Evolutionary conservation across 208 protist species (phyloP).

Genomic region (Leishmania amazonensis): DNA sequence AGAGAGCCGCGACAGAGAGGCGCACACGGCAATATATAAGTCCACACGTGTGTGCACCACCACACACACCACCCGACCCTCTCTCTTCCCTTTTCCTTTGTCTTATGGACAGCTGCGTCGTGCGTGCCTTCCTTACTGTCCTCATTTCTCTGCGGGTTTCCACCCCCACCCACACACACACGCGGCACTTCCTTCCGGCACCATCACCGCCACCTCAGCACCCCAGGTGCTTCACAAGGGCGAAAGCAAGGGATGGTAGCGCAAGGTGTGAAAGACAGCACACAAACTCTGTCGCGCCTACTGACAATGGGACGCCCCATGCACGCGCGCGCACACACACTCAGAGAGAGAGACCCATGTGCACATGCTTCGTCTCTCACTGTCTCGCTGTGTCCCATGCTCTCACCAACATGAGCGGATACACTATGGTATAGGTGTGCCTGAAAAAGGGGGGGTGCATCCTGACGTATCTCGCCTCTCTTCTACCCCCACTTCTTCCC

Average conservation of each 20-base stretch:
- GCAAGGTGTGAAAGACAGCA: background rate
- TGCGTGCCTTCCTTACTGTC: background rate
- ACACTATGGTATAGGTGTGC: background rate
- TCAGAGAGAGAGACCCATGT: background rate
- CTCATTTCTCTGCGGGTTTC: background rate
- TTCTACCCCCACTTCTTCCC: background rate
- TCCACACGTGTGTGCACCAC: background rate
- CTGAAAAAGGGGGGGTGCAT: background rate
- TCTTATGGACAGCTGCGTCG: background rate
- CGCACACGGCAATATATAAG: too few relatives aligned
- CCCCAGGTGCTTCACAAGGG: too few relatives aligned
- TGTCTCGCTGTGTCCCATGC: background rate
- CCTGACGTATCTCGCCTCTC: background rate
- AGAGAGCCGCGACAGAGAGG: background rate
- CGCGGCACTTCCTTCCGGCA: background rate
- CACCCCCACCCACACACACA: background rate
- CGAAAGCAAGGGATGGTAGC: too few relatives aligned
- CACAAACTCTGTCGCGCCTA: background rate
- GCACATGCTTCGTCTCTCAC: background rate
- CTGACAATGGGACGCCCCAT: background rate
- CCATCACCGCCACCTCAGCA: background rate
- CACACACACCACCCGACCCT: background rate
- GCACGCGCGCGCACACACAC: background rate
- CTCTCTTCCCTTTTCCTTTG: conserved; percentile 10
- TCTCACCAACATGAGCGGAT: background rate